phyloP scores from a whole-genome alignment of 164 flowering plant species.

The Aristolochia californica region DNA sequence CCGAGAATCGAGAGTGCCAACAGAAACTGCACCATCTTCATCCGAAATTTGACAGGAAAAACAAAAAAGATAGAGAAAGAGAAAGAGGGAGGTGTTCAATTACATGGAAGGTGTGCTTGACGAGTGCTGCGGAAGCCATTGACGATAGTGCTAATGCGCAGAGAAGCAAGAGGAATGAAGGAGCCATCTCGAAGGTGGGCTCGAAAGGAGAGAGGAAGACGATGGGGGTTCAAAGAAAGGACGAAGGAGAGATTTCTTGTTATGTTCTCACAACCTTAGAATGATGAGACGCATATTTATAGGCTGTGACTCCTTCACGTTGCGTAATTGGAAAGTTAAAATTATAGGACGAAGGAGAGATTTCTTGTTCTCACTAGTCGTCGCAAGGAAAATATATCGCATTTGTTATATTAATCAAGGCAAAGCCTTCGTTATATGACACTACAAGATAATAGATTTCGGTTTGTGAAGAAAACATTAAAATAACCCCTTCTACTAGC shows the following conservation, averaged over 20 bases:
- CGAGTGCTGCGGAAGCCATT: slow-evolving; percentile 11
- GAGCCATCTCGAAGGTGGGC: slow-evolving; percentile 10
- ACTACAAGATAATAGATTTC: too few relatives aligned
- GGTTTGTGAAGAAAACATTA: too few relatives aligned
- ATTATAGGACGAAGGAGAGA: not conserved
- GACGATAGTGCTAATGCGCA: slow-evolving; percentile 9
- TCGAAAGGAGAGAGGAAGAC: too few relatives aligned
- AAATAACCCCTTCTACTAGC: too few relatives aligned
- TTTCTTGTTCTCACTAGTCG: not conserved
- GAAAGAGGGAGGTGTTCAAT: not conserved
- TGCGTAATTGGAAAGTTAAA: slow-evolving; percentile 8
- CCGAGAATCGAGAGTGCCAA: too few relatives aligned
- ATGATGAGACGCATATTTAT: too few relatives aligned
- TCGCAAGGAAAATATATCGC: not conserved
- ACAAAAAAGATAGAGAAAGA: slow-evolving; percentile 1
- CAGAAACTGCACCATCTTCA: too few relatives aligned
- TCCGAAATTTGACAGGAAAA: not conserved
- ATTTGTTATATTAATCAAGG: not conserved
- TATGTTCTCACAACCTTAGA: too few relatives aligned
- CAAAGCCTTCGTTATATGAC: slow-evolving; percentile 9
- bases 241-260: not conserved
- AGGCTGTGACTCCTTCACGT: not conserved
- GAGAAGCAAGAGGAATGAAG: slow-evolving; percentile 2
- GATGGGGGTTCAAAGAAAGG: not conserved
- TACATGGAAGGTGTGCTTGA: slow-evolving; percentile 21